Evolutionary conservation across 2,329 filamentous ascomycete genomes (phyloP), one percentile per base, ranked within the genome.

Genomic region (Coniochaeta ligniaria): DNA sequence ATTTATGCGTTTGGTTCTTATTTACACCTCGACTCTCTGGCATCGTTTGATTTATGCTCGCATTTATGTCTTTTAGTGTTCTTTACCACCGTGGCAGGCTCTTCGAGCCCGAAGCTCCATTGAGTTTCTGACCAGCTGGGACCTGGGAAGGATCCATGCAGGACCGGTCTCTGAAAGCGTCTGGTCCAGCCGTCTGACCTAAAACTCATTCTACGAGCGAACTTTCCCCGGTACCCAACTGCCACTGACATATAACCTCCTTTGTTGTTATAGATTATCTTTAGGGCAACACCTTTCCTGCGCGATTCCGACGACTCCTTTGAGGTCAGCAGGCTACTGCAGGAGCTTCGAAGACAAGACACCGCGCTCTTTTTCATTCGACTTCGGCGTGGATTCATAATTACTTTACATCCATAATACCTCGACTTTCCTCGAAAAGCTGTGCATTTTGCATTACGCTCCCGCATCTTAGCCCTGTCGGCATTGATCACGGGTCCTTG

Each of bases 321-420:
- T 70, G 68, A 70, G 68, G 68, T 65, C 68, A 70, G 68, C 68
- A 63, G 67, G 68, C 66, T 65, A 69, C 68, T 70, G 68, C 68
- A 69, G 68, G 68, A 70, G 68, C 59, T 64, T 66, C 68, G 65
- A 66, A 66, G 24, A 58, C 6, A 66, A 66, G 24, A 58, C 6
- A 65, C 61, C 64, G 60, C 60, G 58, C 63, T 63, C 60, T 68
- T 66, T 59, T 60, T 55, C 62, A 60, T 54, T 61, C 65, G 66
- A 66, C 67, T 68, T 69, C 64, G 64, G 62, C 66, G 66, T 66
- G 47, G 47, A 31, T 52, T 31, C 47, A 31, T 52, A 52, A 52
- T 52, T 52, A 52, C 47, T 12, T 28, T 31, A 31, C 24, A 52
- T 52, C 47, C 47, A 52, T 52, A 28, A 52, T 52, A 52, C 47